Conservation (phyloP, 441 rosid species). For the Corymbia citriodora region DNA sequence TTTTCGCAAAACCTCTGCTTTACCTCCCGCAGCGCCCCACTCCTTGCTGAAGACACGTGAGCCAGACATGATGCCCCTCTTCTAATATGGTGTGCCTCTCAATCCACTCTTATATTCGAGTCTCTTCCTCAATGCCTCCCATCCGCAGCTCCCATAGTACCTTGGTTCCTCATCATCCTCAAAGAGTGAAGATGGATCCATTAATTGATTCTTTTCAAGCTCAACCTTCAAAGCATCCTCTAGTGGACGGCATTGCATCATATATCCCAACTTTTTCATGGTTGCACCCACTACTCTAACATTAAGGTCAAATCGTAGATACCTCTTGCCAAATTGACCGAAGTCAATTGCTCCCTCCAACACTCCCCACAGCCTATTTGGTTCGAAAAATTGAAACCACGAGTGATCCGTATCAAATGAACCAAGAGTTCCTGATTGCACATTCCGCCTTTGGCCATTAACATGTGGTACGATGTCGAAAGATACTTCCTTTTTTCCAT, state of each 20-base stretch:
- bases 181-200: not conserved
- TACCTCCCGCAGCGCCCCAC: not conserved
- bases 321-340: not conserved
- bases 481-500: not conserved
- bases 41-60: not conserved
- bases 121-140: accelerated
- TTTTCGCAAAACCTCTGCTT: not conserved
- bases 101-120: no score
- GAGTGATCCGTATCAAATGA: not conserved
- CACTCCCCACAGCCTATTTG: accelerated
- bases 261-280: accelerated
- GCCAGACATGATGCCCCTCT: not conserved
- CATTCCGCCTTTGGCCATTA: not conserved
- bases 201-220: not conserved
- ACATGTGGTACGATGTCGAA: not conserved
- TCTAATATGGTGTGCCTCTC: not conserved
- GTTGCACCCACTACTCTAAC: not conserved
- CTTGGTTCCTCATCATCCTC: no score
- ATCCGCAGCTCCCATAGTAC: accelerated
- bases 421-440: accelerated
- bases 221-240: not conserved
- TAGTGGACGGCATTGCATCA: accelerated
- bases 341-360: not conserved
- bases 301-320: accelerated
- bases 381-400: accelerated